Percentiles rank a stretch among this genome's conserved stretches.
These are phyloP conservation scores for Trichophyton verrucosum DNA, from an alignment of 2,329 filamentous ascomycete species.

Conservation along the genomic window DNA sequence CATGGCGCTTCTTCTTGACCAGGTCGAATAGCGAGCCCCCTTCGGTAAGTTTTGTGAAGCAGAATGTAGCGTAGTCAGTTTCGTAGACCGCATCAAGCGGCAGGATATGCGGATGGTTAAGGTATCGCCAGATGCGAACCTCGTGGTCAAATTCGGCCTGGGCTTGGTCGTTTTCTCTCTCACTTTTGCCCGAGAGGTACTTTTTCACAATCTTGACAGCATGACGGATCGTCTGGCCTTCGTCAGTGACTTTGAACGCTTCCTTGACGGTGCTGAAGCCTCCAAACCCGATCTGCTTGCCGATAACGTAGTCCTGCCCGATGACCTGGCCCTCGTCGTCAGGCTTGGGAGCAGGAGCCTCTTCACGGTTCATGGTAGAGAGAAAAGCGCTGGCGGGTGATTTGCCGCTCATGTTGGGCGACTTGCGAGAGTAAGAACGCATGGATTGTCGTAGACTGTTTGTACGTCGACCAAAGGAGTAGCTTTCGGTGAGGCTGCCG, in stretches of 20 bases:
- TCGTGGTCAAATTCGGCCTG: slow-evolving; percentile 59
- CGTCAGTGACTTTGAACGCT: slow-evolving; percentile 49
- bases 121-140: slow-evolving; percentile 54
- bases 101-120: slow-evolving; percentile 51
- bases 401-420: slow-evolving; percentile 39
- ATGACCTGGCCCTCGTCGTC: slow-evolving; percentile 58
- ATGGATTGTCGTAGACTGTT: slow-evolving; percentile 25
- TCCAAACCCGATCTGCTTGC: slow-evolving; percentile 52
- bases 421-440: slow-evolving; percentile 34
- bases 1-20: slow-evolving; percentile 43
- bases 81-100: slow-evolving; percentile 53
- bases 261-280: slow-evolving; percentile 57
- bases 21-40: slow-evolving; percentile 54
- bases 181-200: slow-evolving; percentile 41
- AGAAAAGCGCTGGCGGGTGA: slow-evolving; percentile 48
- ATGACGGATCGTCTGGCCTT: slow-evolving; percentile 39
- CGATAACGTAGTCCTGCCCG: slow-evolving; percentile 54
- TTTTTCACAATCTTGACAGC: slow-evolving; percentile 59
- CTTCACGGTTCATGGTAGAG: slow-evolving; percentile 39
- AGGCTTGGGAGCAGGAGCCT: slow-evolving; percentile 36
- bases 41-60: slow-evolving; percentile 51
- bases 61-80: slow-evolving; percentile 56
- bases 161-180: slow-evolving; percentile 51
- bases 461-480: slow-evolving; percentile 21
- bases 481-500: slow-evolving; percentile 26